These are phyloP conservation scores for Fusarium pininemorale DNA, from an alignment of 2,329 filamentous ascomycete species.

Conservation along the genomic window DNA sequence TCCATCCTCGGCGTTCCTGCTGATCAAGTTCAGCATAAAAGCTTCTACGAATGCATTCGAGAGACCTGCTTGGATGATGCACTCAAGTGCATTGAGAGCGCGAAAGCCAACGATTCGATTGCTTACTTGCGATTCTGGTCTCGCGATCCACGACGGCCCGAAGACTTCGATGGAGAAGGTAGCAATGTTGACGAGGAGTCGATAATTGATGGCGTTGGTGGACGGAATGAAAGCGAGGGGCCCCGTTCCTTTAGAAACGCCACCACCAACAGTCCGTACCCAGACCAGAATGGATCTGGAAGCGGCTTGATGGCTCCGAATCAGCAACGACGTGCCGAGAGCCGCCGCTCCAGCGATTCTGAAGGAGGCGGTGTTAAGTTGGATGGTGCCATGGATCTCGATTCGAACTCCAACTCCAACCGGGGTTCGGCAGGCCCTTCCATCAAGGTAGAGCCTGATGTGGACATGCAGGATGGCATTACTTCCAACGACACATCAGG, in stretches of 20 bases:
- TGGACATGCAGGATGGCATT: conserved; percentile 30
- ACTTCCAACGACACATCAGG: conserved; percentile 7
- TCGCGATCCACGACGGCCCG: conserved; percentile 73
- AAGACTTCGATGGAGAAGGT: conserved; percentile 57
- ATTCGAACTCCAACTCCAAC: conserved; percentile 41
- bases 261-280: background rate
- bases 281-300: background rate
- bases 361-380: conserved; percentile 59
- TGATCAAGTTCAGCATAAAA: conserved; percentile 75
- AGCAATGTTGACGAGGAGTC: conserved; percentile 47
- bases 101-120: conserved; percentile 90
- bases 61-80: conserved; percentile 80
- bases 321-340: conserved; percentile 16
- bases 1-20: conserved; percentile 79
- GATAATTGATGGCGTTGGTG: background rate
- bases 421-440: conserved; percentile 37
- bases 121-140: conserved; percentile 90
- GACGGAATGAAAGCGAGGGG: background rate
- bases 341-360: conserved; percentile 51
- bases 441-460: conserved; percentile 51
- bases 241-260: background rate
- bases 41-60: conserved; percentile 88
- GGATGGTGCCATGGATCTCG: conserved; percentile 54
- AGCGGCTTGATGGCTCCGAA: background rate
- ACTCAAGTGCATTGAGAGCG: conserved; percentile 80